Base-by-base conservation (phyloP, 805 yeast species). In the Suhomyces canberraensis region DNA sequence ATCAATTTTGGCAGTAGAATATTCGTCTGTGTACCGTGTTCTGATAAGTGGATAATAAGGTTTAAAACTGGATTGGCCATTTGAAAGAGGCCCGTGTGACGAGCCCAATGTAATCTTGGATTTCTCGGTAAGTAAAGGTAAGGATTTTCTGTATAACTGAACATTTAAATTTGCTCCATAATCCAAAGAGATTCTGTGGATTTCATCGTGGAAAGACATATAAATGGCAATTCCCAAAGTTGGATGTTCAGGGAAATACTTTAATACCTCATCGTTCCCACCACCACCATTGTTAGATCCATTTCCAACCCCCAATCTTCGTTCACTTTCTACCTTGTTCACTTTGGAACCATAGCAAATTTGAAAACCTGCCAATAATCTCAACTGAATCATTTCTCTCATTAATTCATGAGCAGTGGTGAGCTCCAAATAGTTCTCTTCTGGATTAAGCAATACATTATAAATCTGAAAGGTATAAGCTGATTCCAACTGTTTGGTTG, bases 351-450 rank as follows among this genome's bases (percentile, higher is more conserved):
- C 95, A 30, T 76, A 76, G 46, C 95, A 87, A 21, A 93, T 79
- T 54, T 93, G 99, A 54, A 89, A 95, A 0, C 99, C 98, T 37
- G 87, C 68, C 37, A 86, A 73, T 18, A 93, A 66, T 39, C 99
- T 69, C 46, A 87, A 64, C 29, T 87, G 83, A 8, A 93, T 79
- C 95, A 93, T 86, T 46, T 88, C 95, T 37, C 89, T 75, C 71
- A 93, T 69, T 27, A 93, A 62, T 21, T 79, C 84, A 21, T 52
- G 53, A 13, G 74, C 73, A 16, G 78, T 66, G 3, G 73, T 72
- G 51, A 76, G 73, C 21, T 73, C 71, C 29, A 66, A 62, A 31
- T 68, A 61, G 35, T 76, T 79, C 17, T 32, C 35, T 39, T 76
- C 81, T 32, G 73, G 80, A 45, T 81, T 83, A 28, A 86, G 52